These are phyloP conservation scores for Colletotrichum karsti DNA, from an alignment of 2,329 filamentous ascomycete species.

Conservation along the genomic window DNA sequence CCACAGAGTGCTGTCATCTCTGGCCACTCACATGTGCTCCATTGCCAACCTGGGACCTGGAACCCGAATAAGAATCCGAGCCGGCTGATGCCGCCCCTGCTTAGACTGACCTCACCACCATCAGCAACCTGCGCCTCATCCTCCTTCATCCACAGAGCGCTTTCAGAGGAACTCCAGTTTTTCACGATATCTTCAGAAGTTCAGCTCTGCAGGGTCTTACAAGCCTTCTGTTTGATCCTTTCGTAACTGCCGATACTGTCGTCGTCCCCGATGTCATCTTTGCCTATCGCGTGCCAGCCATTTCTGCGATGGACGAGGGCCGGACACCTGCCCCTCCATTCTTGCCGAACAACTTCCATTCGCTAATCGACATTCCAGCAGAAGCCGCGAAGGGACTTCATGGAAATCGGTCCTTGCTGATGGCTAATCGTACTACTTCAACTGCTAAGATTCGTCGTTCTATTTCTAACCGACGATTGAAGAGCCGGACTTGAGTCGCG, in stretches of 20 bases:
- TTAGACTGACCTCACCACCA: background rate
- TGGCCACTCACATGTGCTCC: slow-evolving; percentile 6
- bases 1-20: background rate
- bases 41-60: slow-evolving; percentile 15
- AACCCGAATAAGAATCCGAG: slow-evolving; percentile 29
- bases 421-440: too few species aligned
- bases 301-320: background rate
- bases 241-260: background rate
- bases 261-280: background rate
- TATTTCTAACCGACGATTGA: too few species aligned
- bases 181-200: background rate
- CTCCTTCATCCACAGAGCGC: background rate
- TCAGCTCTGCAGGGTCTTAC: slow-evolving; percentile 10
- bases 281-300: background rate
- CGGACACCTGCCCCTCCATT: background rate
- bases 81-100: background rate
- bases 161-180: background rate
- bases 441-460: too few species aligned
- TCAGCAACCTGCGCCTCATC: background rate
- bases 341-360: background rate
- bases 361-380: background rate
- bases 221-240: background rate
- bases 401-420: too few species aligned
- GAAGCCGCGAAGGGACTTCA: background rate
- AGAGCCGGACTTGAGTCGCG: too few species aligned